These are phyloP conservation scores for Neofusicoccum sp. DNA, from an alignment of 2,329 filamentous ascomycete species.

Conservation along the genomic window DNA sequence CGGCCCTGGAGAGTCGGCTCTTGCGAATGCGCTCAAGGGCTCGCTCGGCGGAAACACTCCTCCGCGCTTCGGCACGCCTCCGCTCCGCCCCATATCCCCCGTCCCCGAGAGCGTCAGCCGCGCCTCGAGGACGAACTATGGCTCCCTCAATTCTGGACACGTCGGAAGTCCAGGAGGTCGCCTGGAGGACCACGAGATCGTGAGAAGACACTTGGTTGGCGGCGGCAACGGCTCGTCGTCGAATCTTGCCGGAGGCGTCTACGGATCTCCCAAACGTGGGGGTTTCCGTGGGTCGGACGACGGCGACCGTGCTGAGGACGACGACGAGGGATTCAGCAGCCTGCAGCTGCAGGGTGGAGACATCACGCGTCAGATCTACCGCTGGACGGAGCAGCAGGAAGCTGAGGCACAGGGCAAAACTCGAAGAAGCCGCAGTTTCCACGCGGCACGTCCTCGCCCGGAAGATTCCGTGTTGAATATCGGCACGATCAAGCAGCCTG, in stretches of 20 bases:
- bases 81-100: conserved; percentile 61
- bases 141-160: conserved; percentile 68
- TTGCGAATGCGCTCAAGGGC: conserved; percentile 83
- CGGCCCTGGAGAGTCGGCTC: conserved; percentile 82
- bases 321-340: conserved; percentile 79
- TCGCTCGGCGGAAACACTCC: conserved; percentile 68
- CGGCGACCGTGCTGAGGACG: conserved; percentile 53
- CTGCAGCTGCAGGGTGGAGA: conserved; percentile 91
- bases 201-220: conserved; percentile 84
- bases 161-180: conserved; percentile 50
- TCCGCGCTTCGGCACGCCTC: conserved; percentile 64
- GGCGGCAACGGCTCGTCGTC: conserved; percentile 49
- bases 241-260: conserved; percentile 31
- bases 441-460: conserved; percentile 73
- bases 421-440: conserved; percentile 87
- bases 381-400: conserved; percentile 90
- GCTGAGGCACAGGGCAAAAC: conserved; percentile 63
- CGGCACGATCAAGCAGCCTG: conserved; percentile 86
- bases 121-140: conserved; percentile 72
- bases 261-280: conserved; percentile 38
- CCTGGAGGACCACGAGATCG: conserved; percentile 83
- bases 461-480: conserved; percentile 84
- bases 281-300: conserved; percentile 26
- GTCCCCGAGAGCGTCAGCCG: conserved; percentile 45
- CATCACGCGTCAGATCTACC: conserved; percentile 91